These are phyloP conservation scores for Cryphonectria japonica DNA, from an alignment of 2,329 filamentous ascomycete species.

Conservation along the genomic window DNA sequence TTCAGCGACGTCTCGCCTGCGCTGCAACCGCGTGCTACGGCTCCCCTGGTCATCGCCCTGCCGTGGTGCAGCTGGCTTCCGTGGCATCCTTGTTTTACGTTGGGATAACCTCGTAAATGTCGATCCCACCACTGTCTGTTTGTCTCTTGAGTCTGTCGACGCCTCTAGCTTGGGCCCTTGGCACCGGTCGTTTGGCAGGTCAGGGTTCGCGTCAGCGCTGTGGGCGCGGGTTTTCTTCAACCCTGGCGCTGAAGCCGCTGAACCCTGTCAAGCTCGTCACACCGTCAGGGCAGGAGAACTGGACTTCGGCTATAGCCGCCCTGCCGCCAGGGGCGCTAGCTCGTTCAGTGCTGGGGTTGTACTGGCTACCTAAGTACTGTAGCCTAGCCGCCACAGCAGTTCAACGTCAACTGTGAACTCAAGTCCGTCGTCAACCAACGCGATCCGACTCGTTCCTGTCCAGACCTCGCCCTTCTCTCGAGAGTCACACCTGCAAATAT, in stretches of 20 bases:
- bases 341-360: background rate
- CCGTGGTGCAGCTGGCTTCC: slow-evolving; percentile 7
- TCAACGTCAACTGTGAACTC: background rate
- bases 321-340: background rate
- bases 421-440: background rate
- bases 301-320: background rate
- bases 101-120: background rate
- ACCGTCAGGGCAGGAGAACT: no score
- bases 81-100: background rate
- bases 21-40: slow-evolving; percentile 15
- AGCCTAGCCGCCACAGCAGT: background rate
- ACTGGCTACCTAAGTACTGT: background rate
- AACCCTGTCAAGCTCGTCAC: background rate
- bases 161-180: background rate
- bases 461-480: background rate
- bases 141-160: background rate
- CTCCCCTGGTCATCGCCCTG: background rate
- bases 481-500: slow-evolving; percentile 38
- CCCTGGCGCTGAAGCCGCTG: background rate
- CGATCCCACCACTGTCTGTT: background rate
- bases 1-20: background rate
- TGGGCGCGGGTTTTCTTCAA: background rate
- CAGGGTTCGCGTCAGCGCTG: slow-evolving; percentile 1
- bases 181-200: background rate
- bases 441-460: background rate